Base-by-base conservation (phyloP, 768 basidiomycete genomes). In the Leccinum disarticulatum region DNA sequence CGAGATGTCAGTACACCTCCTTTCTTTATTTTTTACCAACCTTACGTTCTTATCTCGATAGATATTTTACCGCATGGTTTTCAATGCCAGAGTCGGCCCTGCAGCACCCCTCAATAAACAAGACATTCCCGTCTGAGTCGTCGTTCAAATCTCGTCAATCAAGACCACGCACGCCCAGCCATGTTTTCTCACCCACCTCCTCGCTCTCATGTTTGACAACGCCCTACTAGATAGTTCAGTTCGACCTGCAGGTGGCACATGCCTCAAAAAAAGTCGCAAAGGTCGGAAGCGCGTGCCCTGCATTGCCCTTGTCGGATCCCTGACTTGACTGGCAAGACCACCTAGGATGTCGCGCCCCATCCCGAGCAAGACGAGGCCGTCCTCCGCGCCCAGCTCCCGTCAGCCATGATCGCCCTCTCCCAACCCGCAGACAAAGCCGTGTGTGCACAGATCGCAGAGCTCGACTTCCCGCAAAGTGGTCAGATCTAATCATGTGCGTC, bases 401-500 rank as follows among this genome's bases (percentile, higher is more conserved):
- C 22, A 22, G 22, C 94, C 43, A 98, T 99, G 96, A 86, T 98
- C 61, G 73, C 85, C 22, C 80, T 98, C 35, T 91, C 94, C 0
- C 79, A 79, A 59, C 82, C 90, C 7, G 75, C 83, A 38, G 90
- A 93, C 73, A 91, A 89, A 68, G 61, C 80, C 4, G 79, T 91
- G 56, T 84, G 91, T 6, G 85, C 88, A 1, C 95, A 98, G 75
- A 83, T 98, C 35, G 95, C 94, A 15, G 95, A 99, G 76, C 80
- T 87, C 27, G 97, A 99, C 77, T 99, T 98, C 71, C 97, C 97
- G 74, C 79, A 15, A 83, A 84, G 64, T 99, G 97, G 97, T 81
- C 84, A 17, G 86, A 90, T 75, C 83, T 98, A 61, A 87, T 97
- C 66, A 94, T 77, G 95, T 97, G 73, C 71, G 93, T 82, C 38